A percentile compares a stretch with the other conserved stretches of the same genome.
Evolutionary conservation across 345 rosid genomes (phyloP).

Genomic region (Ceriops tagal): DNA sequence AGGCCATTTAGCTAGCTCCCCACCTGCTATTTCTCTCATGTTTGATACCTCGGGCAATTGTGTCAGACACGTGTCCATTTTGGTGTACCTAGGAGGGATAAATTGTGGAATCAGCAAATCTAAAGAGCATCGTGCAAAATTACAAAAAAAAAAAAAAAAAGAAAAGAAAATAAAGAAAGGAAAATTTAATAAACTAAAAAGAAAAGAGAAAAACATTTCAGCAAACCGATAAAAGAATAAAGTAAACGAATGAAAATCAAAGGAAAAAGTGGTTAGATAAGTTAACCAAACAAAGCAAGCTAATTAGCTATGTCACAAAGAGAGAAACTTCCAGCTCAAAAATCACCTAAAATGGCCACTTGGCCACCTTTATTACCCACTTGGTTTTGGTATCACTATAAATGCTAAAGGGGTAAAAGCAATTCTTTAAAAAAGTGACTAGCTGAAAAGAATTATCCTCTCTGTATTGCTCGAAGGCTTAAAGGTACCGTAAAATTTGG

Average conservation of each 20-base stretch:
- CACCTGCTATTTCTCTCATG: slow-evolving; percentile 65
- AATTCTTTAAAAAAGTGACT: too few species aligned
- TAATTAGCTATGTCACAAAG: not conserved
- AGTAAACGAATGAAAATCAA: not conserved
- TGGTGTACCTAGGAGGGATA: slow-evolving; percentile 60
- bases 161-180: too few species aligned
- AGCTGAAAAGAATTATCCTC: slow-evolving; percentile 9
- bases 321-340: slow-evolving; percentile 1
- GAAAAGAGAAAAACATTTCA: not conserved
- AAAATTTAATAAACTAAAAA: too few species aligned
- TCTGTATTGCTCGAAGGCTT: not conserved
- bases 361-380: slow-evolving; percentile 20
- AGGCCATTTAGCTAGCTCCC: slow-evolving; percentile 71
- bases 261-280: slow-evolving; percentile 12
- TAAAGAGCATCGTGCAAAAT: too few species aligned
- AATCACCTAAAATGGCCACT: not conserved
- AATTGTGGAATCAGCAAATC: too few species aligned
- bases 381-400: slow-evolving; percentile 37
- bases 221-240: not conserved
- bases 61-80: slow-evolving; percentile 77
- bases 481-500: not conserved
- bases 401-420: not conserved
- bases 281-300: not conserved
- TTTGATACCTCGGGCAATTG: slow-evolving; percentile 68
- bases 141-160: too few species aligned